Conservation (phyloP, 192 early-diverging fungal species). For the Dissophora globulifera region DNA sequence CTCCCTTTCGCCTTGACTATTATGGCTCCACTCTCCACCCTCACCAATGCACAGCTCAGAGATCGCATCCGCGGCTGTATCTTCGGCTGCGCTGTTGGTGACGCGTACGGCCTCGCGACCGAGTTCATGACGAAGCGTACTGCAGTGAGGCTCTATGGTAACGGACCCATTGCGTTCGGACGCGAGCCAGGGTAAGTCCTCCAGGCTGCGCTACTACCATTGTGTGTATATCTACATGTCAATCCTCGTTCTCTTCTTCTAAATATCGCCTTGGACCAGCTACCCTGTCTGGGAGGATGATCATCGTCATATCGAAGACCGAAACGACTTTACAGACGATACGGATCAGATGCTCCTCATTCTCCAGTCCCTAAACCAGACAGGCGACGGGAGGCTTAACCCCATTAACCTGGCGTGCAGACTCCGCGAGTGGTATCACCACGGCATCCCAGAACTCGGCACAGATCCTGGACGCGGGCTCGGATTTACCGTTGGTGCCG, state of each 20-base stretch:
- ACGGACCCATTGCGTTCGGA: slow-evolving; percentile 68
- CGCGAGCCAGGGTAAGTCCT: slow-evolving; percentile 51
- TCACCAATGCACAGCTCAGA: slow-evolving; percentile 7
- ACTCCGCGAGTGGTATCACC: slow-evolving; percentile 58
- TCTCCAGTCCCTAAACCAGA: slow-evolving; percentile 58
- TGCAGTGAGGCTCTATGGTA: slow-evolving; percentile 58
- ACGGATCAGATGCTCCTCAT: slow-evolving; percentile 69
- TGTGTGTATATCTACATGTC: background rate
- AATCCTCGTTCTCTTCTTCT: background rate
- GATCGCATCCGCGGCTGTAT: slow-evolving; percentile 40
- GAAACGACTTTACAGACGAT: slow-evolving; percentile 49
- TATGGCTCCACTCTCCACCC: background rate
- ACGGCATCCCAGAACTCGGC: slow-evolving; percentile 60
- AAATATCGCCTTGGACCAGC: background rate
- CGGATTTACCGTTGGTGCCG: slow-evolving; percentile 59
- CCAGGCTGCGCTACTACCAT: no score
- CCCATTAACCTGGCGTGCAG: slow-evolving; percentile 60
- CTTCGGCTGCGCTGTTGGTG: slow-evolving; percentile 63
- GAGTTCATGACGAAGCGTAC: slow-evolving; percentile 64
- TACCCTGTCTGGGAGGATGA: slow-evolving; percentile 40
- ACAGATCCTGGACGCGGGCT: slow-evolving; percentile 65
- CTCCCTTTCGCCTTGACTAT: background rate
- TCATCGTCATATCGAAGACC: slow-evolving; percentile 17
- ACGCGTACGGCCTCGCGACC: slow-evolving; percentile 71
- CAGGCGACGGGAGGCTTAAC: slow-evolving; percentile 55